These are phyloP conservation scores for Ceratocystis lukuohia DNA, from an alignment of 2,329 filamentous ascomycete species.

Conservation along the genomic window DNA sequence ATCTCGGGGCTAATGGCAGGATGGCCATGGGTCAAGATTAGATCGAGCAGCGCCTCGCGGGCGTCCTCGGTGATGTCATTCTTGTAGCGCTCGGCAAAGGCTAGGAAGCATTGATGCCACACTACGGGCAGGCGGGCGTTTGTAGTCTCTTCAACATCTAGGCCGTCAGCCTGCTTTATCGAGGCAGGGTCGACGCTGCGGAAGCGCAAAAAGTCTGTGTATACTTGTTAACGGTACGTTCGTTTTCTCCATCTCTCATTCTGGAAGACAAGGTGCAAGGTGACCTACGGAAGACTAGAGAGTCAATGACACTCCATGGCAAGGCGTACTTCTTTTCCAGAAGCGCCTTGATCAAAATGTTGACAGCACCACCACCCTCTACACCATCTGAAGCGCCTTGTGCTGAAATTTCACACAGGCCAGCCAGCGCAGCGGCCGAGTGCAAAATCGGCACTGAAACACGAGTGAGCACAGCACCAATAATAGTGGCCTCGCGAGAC, in stretches of 20 bases:
- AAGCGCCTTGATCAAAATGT: conserved; percentile 85
- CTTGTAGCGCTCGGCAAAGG: conserved; percentile 86
- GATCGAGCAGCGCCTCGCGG: conserved; percentile 75
- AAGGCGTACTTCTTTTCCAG: conserved; percentile 96
- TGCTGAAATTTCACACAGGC: conserved; percentile 85
- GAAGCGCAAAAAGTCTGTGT: conserved; percentile 73
- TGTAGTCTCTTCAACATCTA: conserved; percentile 41
- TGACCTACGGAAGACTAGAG: conserved; percentile 57
- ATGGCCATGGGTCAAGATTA: conserved; percentile 75
- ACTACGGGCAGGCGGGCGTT: conserved; percentile 68
- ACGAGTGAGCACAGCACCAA: conserved; percentile 71
- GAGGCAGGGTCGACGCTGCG: conserved; percentile 51
- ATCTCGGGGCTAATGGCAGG: conserved; percentile 83
- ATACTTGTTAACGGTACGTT: neutral
- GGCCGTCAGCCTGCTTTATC: conserved; percentile 35
- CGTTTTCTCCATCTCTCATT: neutral
- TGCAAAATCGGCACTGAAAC: conserved; percentile 84
- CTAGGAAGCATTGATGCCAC: conserved; percentile 87
- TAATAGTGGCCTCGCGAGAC: conserved; percentile 78
- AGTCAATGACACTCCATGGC: conserved; percentile 87
- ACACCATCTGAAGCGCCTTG: conserved; percentile 72
- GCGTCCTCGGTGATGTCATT: conserved; percentile 96
- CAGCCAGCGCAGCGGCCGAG: conserved; percentile 80
- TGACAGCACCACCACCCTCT: conserved; percentile 81
- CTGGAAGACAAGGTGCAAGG: neutral